Evolutionary conservation across 2,329 filamentous ascomycete species (phyloP), one percentile per base, ranked within the genome.

Genomic region (Aspergillus sp.): DNA sequence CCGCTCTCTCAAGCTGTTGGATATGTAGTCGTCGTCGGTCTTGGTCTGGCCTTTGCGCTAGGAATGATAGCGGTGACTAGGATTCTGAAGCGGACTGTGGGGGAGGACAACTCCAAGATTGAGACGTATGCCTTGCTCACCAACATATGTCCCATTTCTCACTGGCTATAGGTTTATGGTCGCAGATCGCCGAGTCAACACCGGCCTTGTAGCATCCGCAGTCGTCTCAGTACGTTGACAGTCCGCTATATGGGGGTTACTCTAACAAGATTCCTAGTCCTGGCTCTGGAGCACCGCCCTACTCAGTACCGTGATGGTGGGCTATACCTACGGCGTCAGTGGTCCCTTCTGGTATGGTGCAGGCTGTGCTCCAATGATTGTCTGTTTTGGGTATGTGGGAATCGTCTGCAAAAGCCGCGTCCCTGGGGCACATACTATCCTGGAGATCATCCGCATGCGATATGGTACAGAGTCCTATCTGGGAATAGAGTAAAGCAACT

Each of bases 301-400:
- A 61, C 70, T 84, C 1, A 80, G 81, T 0, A 79, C 79, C 8
- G 76, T 76, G 0, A 71, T 82, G 2, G 79, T 84, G 0, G 82
- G 81, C 1, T 84, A 84, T 61, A 76, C 77, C 50, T 83, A 82
- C 63, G 83, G 83, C 0, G 72, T 84, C 1, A 78, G 81, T 2
- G 82, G 82, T 0, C 82, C 82, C 0, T 84, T 85, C 55, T 85
- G 82, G 82, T 85, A 82, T 58, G 82, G 81, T 3, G 82, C 81
- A 45, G 83, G 82, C 2, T 82, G 80, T 49, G 81, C 78, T 8
- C 79, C 81, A 0, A 83, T 83, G 79, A 84, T 84, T 44, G 79
- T 82, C 0, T 82, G 84, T 65, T 84, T 84, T 49, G 76, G 81
- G 79, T 0, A 82, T 84, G 9, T 78, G 76, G 0, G 27, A 9